Base-by-base conservation (phyloP, 2,329 filamentous ascomycete species). In the Fusarium mangiferae region DNA sequence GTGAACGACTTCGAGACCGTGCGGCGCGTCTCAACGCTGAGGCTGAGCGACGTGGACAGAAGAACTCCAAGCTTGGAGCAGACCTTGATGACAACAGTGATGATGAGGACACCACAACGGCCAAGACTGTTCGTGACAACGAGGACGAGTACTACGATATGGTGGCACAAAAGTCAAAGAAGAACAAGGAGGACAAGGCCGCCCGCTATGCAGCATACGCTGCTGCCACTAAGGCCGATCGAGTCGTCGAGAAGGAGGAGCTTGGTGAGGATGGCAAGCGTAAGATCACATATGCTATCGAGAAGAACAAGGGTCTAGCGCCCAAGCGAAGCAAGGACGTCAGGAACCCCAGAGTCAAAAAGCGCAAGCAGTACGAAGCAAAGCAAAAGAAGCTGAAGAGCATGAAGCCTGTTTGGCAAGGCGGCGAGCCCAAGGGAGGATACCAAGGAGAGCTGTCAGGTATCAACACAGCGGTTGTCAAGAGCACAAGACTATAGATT, bases 341-440 rank as follows among this genome's bases (percentile, higher is more conserved):
- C 66, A 88, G 96, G 73, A 99, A 99, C 85, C 95, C 96, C 41
- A 89, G 96, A 82, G 96, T 98, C 75, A 99, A 98, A 92, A 98
- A 98, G 92, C 91, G 94, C 84, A 94, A 94, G 90, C 95, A 94
- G 90, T 99, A 91, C 82, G 95, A 97, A 81, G 93, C 95, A 83
- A 98, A 97, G 89, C 93, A 96, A 90, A 98, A 98, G 93, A 98
- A 98, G 88, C 84, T 98, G 80, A 91, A 90, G 79, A 96, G 93
- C 81, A 94, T 95, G 86, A 94, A 93, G 85, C 90, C 93, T 14
- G 87, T 94, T 20, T 98, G 95, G 86, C 94, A 95, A 83, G 94
- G 94, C 75, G 93, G 94, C 70, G 91, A 97, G 85, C 91, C 93
- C 77, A 90, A 90, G 80, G 93, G 94, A 79, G 93, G 95, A 61